phyloP scores from a whole-genome alignment of 176 grass and related monocot genomes.

The Juncus effusus region DNA sequence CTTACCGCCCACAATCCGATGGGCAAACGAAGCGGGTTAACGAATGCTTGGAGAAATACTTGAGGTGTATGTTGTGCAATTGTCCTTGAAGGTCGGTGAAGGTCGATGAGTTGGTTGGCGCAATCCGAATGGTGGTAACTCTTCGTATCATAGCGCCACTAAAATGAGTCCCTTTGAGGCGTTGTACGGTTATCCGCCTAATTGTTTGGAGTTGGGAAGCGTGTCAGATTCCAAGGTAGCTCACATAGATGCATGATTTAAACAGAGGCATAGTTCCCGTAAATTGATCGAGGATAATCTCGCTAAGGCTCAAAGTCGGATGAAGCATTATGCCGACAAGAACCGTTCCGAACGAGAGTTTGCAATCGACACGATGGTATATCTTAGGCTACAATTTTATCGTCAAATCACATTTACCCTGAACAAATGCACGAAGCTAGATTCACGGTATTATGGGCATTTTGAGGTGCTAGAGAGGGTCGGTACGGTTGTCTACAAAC shows the following conservation, averaged over 20 bases:
- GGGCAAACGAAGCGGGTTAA: slow-evolving; percentile 5
- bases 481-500: background rate
- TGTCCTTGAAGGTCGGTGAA: background rate
- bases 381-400: slow-evolving; percentile 1
- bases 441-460: background rate
- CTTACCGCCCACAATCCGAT: slow-evolving; percentile 14
- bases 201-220: background rate
- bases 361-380: background rate
- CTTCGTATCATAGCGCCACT: background rate
- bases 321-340: background rate
- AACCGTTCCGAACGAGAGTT: background rate
- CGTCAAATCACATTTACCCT: background rate
- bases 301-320: background rate
- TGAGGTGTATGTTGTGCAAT: background rate
- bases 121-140: background rate
- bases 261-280: background rate
- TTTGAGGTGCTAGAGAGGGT: background rate
- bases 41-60: slow-evolving; percentile 8
- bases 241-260: background rate
- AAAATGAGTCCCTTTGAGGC: slow-evolving; percentile 1
- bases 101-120: background rate
- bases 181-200: background rate
- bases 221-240: background rate
- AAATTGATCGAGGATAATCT: background rate
- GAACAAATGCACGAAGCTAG: background rate